phyloP scores from a whole-genome alignment of 371 early-diverging fungal species.

The Nematocida sp. region DNA sequence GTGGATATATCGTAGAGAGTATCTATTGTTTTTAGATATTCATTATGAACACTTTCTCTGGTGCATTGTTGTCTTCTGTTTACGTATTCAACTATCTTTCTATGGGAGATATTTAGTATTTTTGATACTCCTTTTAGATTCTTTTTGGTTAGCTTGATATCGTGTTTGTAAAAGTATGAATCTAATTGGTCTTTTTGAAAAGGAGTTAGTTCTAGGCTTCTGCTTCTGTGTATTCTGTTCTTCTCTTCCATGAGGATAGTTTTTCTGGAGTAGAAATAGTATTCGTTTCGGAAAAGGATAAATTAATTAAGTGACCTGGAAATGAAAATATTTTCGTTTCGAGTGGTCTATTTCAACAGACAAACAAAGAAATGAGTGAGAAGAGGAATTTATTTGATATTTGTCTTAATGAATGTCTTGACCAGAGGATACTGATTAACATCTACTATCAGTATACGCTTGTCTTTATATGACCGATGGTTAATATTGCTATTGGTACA shows the following conservation, averaged over 20 bases:
- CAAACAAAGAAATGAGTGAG: too few species aligned
- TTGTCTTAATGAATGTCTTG: conserved; percentile 55
- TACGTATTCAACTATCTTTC: conserved; percentile 55
- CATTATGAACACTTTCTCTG: conserved; percentile 47
- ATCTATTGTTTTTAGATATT: conserved; percentile 22
- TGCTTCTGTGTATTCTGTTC: conserved; percentile 32
- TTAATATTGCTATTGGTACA: conserved; percentile 13
- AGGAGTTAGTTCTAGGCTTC: conserved; percentile 26
- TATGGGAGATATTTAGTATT: conserved; percentile 52
- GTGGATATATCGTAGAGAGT: conserved; percentile 29
- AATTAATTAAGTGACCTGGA: too few species aligned
- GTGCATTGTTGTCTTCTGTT: conserved; percentile 36
- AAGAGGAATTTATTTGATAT: conserved; percentile 42
- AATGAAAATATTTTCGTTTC: too few species aligned
- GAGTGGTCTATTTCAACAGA: too few species aligned
- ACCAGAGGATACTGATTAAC: conserved; percentile 50
- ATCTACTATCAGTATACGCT: conserved; percentile 60
- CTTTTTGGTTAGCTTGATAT: conserved; percentile 54
- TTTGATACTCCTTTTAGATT: conserved; percentile 55
- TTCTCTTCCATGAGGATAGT: conserved; percentile 30
- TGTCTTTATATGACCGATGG: conserved; percentile 37
- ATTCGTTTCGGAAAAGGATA: too few species aligned
- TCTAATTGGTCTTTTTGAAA: conserved; percentile 53
- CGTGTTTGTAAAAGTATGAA: conserved; percentile 44
- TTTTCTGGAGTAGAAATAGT: too few species aligned